Conservation (phyloP, 139 green algal genomes). For the Micractinium sp. region DNA sequence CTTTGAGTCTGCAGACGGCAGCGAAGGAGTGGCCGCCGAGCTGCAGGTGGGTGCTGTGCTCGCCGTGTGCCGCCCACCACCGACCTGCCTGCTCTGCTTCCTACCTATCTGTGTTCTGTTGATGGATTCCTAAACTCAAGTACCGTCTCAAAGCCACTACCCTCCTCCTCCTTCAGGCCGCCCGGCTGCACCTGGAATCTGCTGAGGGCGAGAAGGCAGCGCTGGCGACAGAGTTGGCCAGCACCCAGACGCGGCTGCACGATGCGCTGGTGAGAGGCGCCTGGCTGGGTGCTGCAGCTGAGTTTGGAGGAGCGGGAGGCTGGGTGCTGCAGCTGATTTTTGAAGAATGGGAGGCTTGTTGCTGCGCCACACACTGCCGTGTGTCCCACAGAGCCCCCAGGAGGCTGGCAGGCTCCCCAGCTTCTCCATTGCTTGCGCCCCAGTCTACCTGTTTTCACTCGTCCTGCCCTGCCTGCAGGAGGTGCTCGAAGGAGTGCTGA, state of each 20-base stretch:
- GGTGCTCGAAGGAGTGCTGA: slow-evolving; percentile 24
- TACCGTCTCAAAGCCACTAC: neutral
- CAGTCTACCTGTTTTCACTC: too few relatives aligned
- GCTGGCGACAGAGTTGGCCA: neutral
- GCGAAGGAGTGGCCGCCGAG: neutral
- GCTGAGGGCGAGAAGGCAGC: neutral
- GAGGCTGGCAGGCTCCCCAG: neutral
- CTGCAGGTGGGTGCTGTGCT: neutral
- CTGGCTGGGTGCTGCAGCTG: neutral
- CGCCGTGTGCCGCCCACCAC: too few relatives aligned
- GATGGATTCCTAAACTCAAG: too few relatives aligned
- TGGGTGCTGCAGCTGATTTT: neutral
- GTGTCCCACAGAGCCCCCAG: neutral
- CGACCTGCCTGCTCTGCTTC: neutral
- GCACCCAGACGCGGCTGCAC: neutral
- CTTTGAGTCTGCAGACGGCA: neutral
- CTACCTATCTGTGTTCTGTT: too few relatives aligned
- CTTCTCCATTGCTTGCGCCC: too few relatives aligned
- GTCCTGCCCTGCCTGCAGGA: slow-evolving; percentile 1
- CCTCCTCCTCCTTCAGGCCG: neutral
- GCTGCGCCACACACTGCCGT: neutral
- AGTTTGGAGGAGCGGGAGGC: neutral
- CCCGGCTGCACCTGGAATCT: neutral
- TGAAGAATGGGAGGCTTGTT: too few relatives aligned
- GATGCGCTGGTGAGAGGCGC: slow-evolving; percentile 5